Base-by-base conservation (phyloP, 2,329 filamentous ascomycete genomes). In the Pseudomassariella vexata region DNA sequence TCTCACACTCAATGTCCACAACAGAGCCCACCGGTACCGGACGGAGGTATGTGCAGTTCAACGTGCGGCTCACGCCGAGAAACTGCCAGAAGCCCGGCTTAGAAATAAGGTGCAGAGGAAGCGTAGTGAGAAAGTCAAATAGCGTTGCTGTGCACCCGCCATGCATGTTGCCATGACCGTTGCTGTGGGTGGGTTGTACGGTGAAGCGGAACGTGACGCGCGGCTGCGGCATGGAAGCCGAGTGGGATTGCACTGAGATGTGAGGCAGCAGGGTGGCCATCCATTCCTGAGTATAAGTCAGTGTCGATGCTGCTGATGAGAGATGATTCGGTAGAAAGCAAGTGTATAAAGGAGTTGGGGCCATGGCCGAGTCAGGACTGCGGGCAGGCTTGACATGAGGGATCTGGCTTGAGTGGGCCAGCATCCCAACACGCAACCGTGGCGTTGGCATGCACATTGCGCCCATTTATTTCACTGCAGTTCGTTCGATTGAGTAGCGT, bases 31-130 rank as follows among this genome's bases (percentile, higher is more conserved):
- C 48, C 2, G 72, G 70, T 3, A 72, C 66, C 2, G 82, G 81
- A 1, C 78, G 67, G 38, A 86, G 56, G 52, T 83, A 87, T 0
- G 77, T 83, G 24, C 82, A 68, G 46, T 70, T 76, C 33, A 87
- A 63, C 17, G 74, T 79, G 36, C 82, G 69, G 48, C 66, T 77
- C 17, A 86, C 79, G 22, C 82, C 81, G 16, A 79, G 65, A 23
- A 59, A 61, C 35, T 66, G 59, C 72, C 81, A 84, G 51, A 70
- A 76, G 5, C 77, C 80, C 0, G 72, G 73, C 15, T 60, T 60
- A 26, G 69, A 68, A 31, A 81, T 53, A 22, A 79, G 65, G 8
- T 68, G 55, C 9, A 85, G 55, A 4, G 76, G 63, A 12, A 75
- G 52, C 3, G 74, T 75, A 0, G 82, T 85, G 44, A 74, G 68